Conservation (phyloP, 371 early-diverging fungal species). For the Zancudomyces culisetae region DNA sequence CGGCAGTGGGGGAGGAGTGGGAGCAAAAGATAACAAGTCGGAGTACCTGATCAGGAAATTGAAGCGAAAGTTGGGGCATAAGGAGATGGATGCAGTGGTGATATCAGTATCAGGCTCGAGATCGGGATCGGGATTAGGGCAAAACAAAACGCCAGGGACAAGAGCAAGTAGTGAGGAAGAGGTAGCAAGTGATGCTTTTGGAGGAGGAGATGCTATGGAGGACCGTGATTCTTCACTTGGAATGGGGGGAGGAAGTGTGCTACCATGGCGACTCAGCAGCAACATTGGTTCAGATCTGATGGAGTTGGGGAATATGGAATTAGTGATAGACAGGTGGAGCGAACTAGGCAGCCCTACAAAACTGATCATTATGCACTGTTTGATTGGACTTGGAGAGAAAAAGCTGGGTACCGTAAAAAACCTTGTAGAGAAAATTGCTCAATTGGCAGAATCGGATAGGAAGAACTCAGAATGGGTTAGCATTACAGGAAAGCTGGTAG, state of each 20-base stretch:
- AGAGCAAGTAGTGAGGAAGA: not conserved
- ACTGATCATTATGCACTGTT: not conserved
- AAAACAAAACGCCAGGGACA: too few relatives aligned
- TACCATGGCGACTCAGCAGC: not conserved
- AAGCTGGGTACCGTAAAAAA: slow-evolving; percentile 1
- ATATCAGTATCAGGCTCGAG: not conserved
- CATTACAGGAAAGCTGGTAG: not conserved
- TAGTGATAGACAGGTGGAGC: slow-evolving; percentile 1
- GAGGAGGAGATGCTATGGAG: too few relatives aligned
- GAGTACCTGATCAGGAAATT: not conserved
- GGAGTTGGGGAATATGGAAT: not conserved
- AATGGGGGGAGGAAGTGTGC: not conserved
- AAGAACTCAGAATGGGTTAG: not conserved
- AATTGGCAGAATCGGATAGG: not conserved
- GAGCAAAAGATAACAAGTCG: not conserved
- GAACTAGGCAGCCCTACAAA: not conserved
- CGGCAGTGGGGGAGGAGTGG: too few relatives aligned
- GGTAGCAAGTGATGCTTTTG: too few relatives aligned
- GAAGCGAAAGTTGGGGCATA: not conserved
- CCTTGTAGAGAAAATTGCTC: not conserved
- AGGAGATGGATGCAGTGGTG: not conserved
- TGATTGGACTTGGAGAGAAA: slow-evolving; percentile 1
- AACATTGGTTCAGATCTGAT: not conserved
- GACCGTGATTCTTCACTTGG: not conserved
- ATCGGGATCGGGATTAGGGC: too few relatives aligned